Base-by-base conservation (phyloP, 306 rosid genomes). In the Phaseolus lunatus region DNA sequence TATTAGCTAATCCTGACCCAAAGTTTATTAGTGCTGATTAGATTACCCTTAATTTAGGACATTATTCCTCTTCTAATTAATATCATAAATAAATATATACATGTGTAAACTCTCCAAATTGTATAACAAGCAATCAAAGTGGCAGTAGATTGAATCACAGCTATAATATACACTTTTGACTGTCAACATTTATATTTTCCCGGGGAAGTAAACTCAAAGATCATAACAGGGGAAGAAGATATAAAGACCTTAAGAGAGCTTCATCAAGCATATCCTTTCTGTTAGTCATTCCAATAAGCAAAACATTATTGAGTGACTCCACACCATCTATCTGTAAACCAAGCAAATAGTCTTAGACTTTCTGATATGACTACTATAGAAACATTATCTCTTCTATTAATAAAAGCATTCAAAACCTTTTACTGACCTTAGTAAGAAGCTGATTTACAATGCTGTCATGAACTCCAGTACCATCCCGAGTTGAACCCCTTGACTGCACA, bases 231-330 rank as follows among this genome's bases (percentile, higher is more conserved):
- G 53, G 73, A 79, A 47, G 63, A 35, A 65, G 62, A 71, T 48
- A 47, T 63, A 68, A 57, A 68, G 52, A 96, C 99, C 99, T 89
- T 85, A 96, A 72, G 80, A 96, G 96, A 50, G 99, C 99, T 81
- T 92, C 99, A 86, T 96, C 99, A 86, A 96, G 95, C 87, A 96
- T 84, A 84, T 96, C 98, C 86, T 92, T 96, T 86, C 99, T 91
- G 88, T 96, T 96, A 61, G 99, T 96, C 98, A 96, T 96, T 83
- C 99, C 99, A 88, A 96, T 96, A 82, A 96, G 99, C 85, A 96
- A 86, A 56, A 96, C 98, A 92, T 96, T 96, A 78, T 96, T 96
- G 57, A 96, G 83, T 12, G 99, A 91, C 79, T 96, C 99, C 80
- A 96, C 99, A 50, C 99, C 99, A 91, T 96, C 99, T 76, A 96